A percentile compares a stretch with the other conserved stretches of the same genome.
Conservation (phyloP, 108 stramenopile genomes). For the Chaetoceros muelleri region DNA sequence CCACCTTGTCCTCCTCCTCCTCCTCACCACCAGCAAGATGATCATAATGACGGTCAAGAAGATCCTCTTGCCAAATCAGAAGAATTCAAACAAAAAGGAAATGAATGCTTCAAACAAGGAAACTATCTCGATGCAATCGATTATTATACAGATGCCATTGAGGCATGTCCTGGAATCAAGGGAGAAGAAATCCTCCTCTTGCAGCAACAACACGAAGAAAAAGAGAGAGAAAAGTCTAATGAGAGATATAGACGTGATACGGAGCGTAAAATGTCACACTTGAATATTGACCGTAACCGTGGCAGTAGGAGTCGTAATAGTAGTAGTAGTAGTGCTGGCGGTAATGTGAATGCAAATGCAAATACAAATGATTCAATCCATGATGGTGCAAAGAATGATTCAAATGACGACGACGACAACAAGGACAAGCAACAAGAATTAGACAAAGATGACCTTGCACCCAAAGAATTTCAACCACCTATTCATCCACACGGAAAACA, state of each 20-base stretch:
- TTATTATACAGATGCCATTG: conserved; percentile 75
- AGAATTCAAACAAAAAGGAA: conserved; percentile 62
- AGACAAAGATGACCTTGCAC: conserved; percentile 4
- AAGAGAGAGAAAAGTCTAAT: conserved; percentile 2
- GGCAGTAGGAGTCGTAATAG: background rate
- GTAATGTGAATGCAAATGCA: conserved; percentile 2
- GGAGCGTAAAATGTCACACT: conserved; percentile 8
- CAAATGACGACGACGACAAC: background rate
- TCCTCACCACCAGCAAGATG: background rate
- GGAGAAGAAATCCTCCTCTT: conserved; percentile 31
- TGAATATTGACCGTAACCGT: no score
- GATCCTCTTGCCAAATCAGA: conserved; percentile 25
- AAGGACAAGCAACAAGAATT: conserved; percentile 6
- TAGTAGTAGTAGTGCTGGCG: conserved; percentile 8
- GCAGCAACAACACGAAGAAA: conserved; percentile 10
- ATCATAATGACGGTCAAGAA: conserved; percentile 4
- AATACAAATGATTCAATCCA: background rate
- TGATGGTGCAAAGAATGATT: background rate
- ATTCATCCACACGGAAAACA: conserved; percentile 32
- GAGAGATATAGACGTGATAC: conserved; percentile 12
- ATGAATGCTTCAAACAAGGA: conserved; percentile 47
- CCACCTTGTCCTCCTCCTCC: background rate
- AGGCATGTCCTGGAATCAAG: conserved; percentile 40
- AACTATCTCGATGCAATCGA: conserved; percentile 71
- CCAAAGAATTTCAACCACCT: conserved; percentile 16